Conservation (phyloP, 139 green algal genomes). For the Picochlorum sp. region DNA sequence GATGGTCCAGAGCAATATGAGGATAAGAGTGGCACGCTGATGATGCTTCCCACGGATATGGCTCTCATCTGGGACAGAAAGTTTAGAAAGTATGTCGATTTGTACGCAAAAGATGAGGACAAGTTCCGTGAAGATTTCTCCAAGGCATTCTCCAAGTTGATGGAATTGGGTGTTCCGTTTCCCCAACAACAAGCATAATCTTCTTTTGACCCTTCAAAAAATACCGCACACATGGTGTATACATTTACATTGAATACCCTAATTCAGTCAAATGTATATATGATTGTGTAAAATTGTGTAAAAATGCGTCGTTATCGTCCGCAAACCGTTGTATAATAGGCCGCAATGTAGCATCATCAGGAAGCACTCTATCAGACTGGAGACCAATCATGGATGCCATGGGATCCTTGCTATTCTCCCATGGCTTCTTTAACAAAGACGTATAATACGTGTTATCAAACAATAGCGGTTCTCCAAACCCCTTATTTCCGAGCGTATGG, state of each 20-base stretch:
- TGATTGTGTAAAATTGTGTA: constrained; percentile 56
- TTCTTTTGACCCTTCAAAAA: not conserved
- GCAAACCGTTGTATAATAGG: constrained; percentile 61
- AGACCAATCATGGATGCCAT: constrained; percentile 53
- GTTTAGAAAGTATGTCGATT: constrained; percentile 61
- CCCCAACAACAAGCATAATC: constrained; percentile 5
- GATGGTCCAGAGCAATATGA: constrained; percentile 72
- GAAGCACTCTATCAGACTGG: constrained; percentile 74
- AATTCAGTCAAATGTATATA: constrained; percentile 50
- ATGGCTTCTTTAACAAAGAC: constrained; percentile 61
- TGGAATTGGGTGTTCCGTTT: constrained; percentile 43
- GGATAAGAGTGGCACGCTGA: constrained; percentile 63
- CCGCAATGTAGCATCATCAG: constrained; percentile 47
- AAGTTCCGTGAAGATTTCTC: constrained; percentile 33
- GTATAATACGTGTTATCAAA: constrained; percentile 94
- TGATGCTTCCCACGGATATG: constrained; percentile 79
- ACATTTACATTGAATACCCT: not conserved
- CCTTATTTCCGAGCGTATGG: constrained; percentile 77
- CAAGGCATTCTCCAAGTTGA: constrained; percentile 32
- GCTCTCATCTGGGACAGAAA: constrained; percentile 60
- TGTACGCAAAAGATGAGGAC: constrained; percentile 47
- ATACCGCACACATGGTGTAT: not conserved
- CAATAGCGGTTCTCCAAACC: constrained; percentile 74
- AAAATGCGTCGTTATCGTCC: constrained; percentile 70
- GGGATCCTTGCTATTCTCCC: constrained; percentile 30